Percentiles rank a stretch among this genome's conserved stretches.
Evolutionary conservation across 352 stramenopile species (phyloP).

Genomic region (Globisporangium spinosum): DNA sequence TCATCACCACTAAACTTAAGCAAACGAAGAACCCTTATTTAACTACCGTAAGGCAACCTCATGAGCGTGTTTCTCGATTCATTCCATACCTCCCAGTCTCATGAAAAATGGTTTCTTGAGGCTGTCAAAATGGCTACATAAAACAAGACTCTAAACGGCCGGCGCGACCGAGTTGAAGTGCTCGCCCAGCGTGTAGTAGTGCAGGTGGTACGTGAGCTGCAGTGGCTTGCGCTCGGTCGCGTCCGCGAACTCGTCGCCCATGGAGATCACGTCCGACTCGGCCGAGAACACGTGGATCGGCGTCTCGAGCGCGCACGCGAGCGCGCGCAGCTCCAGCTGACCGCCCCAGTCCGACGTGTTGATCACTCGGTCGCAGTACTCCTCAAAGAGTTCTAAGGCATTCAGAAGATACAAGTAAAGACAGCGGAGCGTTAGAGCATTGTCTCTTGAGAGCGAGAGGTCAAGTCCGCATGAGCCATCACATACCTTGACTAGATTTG

Average conservation of each 20-base stretch:
- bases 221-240: constrained; percentile 66
- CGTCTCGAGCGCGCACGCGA: constrained; percentile 79
- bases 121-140: not conserved
- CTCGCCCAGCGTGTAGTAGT: constrained; percentile 98
- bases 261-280: constrained; percentile 81
- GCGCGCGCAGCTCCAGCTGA: constrained; percentile 94
- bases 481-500: constrained; percentile 33
- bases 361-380: constrained; percentile 91
- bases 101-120: not conserved
- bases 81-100: not conserved
- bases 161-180: constrained; percentile 96
- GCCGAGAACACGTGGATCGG: constrained; percentile 93
- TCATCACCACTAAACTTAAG: constrained; percentile 19
- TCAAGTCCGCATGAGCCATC: not conserved
- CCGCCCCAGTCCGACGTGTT: constrained; percentile 95
- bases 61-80: constrained; percentile 1
- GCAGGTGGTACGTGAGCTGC: constrained; percentile 92
- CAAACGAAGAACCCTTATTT: constrained; percentile 6
- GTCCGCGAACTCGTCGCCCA: constrained; percentile 84
- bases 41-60: not conserved
- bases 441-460: not conserved
- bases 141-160: not conserved
- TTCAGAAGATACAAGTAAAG: not conserved
- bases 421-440: not conserved
- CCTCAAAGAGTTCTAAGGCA: constrained; percentile 66